phyloP scores from a whole-genome alignment of 2,329 filamentous ascomycete species.

The Gaeumannomyces sp. region DNA sequence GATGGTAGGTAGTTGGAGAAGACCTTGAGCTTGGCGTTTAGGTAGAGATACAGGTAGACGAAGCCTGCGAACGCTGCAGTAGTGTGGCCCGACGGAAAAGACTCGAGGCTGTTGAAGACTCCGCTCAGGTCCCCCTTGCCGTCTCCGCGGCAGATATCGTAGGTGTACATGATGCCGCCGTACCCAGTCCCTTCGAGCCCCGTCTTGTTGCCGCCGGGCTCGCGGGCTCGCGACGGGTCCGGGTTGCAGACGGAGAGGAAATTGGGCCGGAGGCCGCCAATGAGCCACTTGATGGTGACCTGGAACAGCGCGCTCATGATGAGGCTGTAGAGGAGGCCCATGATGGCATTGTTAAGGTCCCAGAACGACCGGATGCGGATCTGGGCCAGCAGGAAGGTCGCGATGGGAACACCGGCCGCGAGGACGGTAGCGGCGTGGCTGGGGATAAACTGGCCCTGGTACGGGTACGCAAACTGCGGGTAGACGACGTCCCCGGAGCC shows the following conservation, averaged over 20 bases:
- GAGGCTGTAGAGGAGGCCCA: slow-evolving; percentile 64
- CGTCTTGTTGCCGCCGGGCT: slow-evolving; percentile 28
- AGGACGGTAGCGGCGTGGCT: slow-evolving; percentile 65
- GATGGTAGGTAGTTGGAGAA: slow-evolving; percentile 66
- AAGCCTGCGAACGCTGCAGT: slow-evolving; percentile 69
- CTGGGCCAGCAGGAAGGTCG: slow-evolving; percentile 58
- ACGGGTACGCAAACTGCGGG: slow-evolving; percentile 64
- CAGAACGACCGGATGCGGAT: slow-evolving; percentile 62
- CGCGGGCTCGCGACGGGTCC: slow-evolving; percentile 36
- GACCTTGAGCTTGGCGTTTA: slow-evolving; percentile 74
- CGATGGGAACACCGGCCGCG: slow-evolving; percentile 56
- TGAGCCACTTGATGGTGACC: slow-evolving; percentile 69
- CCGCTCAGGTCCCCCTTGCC: slow-evolving; percentile 26
- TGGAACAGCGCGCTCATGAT: slow-evolving; percentile 68
- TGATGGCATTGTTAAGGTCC: slow-evolving; percentile 64
- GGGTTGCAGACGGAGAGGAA: slow-evolving; percentile 67
- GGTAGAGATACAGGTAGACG: slow-evolving; percentile 64
- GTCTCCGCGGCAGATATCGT: slow-evolving; percentile 50
- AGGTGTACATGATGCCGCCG: slow-evolving; percentile 59
- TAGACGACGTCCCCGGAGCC: slow-evolving; percentile 60
- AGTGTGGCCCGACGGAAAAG: slow-evolving; percentile 67
- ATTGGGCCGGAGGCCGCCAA: slow-evolving; percentile 66
- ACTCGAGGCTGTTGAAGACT: slow-evolving; percentile 65
- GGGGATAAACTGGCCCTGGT: slow-evolving; percentile 64
- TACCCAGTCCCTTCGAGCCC: slow-evolving; percentile 37